Conservation (phyloP, 202 grass and related monocot species). For the Hordeum pubiflorum region DNA sequence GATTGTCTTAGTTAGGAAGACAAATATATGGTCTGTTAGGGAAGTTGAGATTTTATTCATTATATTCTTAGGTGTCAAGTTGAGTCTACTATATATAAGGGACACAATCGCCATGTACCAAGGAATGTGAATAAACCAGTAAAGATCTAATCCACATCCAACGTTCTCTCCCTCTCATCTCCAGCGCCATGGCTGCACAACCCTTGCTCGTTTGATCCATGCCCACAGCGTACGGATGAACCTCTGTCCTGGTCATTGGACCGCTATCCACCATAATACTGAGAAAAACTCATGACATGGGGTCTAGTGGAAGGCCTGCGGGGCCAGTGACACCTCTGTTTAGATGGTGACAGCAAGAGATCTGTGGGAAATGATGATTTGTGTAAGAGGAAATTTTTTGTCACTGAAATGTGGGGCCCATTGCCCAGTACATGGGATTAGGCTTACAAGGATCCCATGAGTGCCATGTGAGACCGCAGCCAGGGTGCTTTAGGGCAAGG, state of each 20-base stretch:
- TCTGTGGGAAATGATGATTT: background rate
- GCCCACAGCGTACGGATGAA: background rate
- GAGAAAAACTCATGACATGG: background rate
- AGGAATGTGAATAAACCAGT: background rate
- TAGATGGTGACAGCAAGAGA: conserved; percentile 1
- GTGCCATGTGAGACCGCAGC: background rate
- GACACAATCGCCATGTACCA: background rate
- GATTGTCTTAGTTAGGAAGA: background rate
- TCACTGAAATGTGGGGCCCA: background rate
- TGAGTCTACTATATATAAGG: background rate
- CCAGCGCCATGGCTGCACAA: background rate
- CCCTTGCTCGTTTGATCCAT: background rate
- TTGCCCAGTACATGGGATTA: background rate
- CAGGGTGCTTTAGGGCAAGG: background rate
- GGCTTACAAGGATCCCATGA: background rate
- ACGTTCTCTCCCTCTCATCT: background rate
- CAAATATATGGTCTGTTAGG: background rate
- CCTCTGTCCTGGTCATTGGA: background rate
- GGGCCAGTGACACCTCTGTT: background rate
- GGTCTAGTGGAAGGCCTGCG: background rate
- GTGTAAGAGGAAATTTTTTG: background rate
- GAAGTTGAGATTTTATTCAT: background rate
- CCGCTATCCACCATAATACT: background rate
- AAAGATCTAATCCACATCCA: background rate
- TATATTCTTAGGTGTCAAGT: background rate